Base-by-base conservation (phyloP, 176 grass and related monocot species). In the Coix lacrymajobi region DNA sequence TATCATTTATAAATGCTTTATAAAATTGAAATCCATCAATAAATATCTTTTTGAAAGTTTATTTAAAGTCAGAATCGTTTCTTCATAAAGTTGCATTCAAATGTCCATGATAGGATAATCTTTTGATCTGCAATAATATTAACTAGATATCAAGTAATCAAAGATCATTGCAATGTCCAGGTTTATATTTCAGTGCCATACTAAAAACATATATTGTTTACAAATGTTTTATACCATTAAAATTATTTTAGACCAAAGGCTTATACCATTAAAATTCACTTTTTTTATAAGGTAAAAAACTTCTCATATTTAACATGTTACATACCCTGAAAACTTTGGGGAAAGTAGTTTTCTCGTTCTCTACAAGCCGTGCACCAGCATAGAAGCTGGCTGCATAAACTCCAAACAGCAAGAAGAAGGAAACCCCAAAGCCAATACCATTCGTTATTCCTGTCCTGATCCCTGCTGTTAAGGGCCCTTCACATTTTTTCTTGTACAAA, bases 401-500 rank as follows among this genome's bases (percentile, higher is more conserved):
- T 69, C 81, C 84, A 73, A 78, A 88, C 45, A 94, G 48, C 70
- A 91, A 57, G 45, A 91, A 84, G 78, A 82, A 86, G 63, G 92
- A 94, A 61, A 91, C 77, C 20, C 92, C 94, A 38, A 94, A 88
- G n/a, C 94, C 87, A 60, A 81, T 66, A 46, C 94, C 94, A n/a
- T 88, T 91, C 70, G 90, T 90, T 82, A 94, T 84, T 71, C 89
- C 94, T 22, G 84, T 88, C 62, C 87, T 90, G 31, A 97, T 94
- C 73, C 94, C 94, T 71, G 89, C 77, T 84, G 9, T 73, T 82
- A 94, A 76, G 4, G 94, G 89, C 2, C 82, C 89, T 80, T 97
- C 87, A 4, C 94, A 97, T 81, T 97, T 94, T 30, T 84, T 84
- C 37, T 90, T 84, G 89, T 97, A 97, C 17, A 92, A 82, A 63